Evolutionary conservation across 192 early-diverging fungal species (phyloP).

Genomic region (Umbelopsis sp.): DNA sequence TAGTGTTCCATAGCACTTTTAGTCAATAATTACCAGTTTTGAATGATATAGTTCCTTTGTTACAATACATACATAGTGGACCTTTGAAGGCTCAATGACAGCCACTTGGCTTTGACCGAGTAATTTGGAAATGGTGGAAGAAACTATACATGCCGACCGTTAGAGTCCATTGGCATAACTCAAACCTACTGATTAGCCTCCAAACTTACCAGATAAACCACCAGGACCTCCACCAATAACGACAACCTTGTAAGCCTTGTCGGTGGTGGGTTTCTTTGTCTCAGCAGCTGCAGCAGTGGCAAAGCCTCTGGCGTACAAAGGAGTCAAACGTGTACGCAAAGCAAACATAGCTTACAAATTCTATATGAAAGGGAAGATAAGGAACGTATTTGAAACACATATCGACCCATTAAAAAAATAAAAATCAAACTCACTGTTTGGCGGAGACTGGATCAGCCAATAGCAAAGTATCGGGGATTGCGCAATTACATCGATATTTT

Average conservation of each 20-base stretch:
- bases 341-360: conserved; percentile 13
- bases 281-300: conserved; percentile 28
- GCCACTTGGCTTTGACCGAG: conserved; percentile 70
- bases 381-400: background rate
- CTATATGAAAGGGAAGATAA: too few species aligned
- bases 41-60: background rate
- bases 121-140: conserved; percentile 64
- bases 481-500: background rate
- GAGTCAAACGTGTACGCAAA: conserved; percentile 19
- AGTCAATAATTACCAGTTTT: background rate
- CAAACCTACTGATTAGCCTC: too few species aligned
- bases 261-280: background rate
- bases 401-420: background rate
- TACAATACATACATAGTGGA: conserved; percentile 60
- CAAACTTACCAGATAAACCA: conserved; percentile 47
- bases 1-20: conserved; percentile 3
- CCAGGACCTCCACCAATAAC: conserved; percentile 60
- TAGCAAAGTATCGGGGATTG: background rate
- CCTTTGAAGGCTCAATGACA: conserved; percentile 71
- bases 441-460: background rate
- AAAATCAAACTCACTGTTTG: background rate
- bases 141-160: conserved; percentile 42
- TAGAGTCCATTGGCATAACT: background rate
- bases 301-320: conserved; percentile 27
- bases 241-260: conserved; percentile 53